Conservation (phyloP, 345 rosid species). For the Camelina hispida region DNA sequence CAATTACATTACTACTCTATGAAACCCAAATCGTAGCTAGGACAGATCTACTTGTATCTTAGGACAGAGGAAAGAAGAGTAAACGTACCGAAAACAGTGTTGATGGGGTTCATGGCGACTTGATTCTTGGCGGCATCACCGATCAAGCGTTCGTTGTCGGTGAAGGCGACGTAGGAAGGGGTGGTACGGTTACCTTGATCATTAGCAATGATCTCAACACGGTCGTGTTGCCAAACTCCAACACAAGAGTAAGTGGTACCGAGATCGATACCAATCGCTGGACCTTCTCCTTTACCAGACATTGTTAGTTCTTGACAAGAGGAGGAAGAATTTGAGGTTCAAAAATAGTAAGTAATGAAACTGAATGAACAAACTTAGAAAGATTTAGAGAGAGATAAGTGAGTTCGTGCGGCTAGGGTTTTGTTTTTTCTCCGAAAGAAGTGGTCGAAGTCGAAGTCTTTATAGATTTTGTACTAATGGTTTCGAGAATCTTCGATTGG, state of each 20-base stretch:
- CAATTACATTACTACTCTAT: not conserved
- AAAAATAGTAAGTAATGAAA: too few species aligned
- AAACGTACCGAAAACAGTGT: constrained; percentile 65
- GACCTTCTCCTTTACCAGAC: constrained; percentile 68
- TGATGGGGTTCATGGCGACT: constrained; percentile 66
- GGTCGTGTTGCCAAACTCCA: constrained; percentile 69
- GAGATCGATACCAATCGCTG: constrained; percentile 69
- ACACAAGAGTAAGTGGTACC: constrained; percentile 66
- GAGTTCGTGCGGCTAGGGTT: constrained; percentile 13
- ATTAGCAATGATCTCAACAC: constrained; percentile 68
- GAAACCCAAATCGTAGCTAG: not conserved
- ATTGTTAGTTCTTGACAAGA: constrained; percentile 11
- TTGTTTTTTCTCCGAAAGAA: not conserved
- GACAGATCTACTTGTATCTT: constrained; percentile 25
- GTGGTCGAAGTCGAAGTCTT: not conserved
- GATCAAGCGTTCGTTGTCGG: constrained; percentile 61
- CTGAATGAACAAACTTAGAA: not conserved
- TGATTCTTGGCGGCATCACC: constrained; percentile 74
- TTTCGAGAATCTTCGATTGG: constrained; percentile 36
- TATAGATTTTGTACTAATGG: constrained; percentile 12
- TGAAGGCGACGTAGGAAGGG: constrained; percentile 62
- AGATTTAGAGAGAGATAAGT: not conserved
- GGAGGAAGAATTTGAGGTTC: not conserved
- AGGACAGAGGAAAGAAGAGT: not conserved
- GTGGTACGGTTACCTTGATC: constrained; percentile 65